phyloP scores from a whole-genome alignment of 176 grass and related monocot genomes.

The Paspalum notatum region DNA sequence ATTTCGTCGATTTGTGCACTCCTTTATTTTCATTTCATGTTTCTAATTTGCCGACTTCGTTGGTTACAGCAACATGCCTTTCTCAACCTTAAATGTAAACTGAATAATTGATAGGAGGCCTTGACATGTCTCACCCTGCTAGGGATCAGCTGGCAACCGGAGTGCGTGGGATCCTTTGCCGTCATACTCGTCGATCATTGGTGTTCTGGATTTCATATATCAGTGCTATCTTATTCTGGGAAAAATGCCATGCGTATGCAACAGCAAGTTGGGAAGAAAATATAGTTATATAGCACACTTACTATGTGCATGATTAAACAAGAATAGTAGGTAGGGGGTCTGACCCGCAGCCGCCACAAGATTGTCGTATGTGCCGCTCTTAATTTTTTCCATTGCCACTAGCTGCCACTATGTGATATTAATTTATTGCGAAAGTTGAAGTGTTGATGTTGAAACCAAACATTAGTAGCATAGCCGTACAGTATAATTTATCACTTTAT shows the following conservation, averaged over 20 bases:
- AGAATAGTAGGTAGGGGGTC: not conserved
- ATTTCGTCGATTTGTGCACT: too few species aligned
- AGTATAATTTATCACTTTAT: not conserved
- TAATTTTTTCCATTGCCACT: not conserved
- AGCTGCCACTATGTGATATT: not conserved
- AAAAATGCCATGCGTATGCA: not conserved
- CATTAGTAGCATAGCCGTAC: not conserved
- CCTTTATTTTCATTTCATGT: too few species aligned
- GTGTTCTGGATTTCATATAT: not conserved
- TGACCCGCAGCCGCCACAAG: slow-evolving; percentile 8
- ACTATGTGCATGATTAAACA: not conserved
- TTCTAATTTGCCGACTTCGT: too few species aligned
- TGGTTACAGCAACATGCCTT: not conserved
- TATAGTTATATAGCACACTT: not conserved
- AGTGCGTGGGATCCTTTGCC: not conserved
- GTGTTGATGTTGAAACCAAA: not conserved
- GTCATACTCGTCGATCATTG: not conserved
- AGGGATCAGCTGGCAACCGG: not conserved
- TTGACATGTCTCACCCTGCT: not conserved
- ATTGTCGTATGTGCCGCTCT: not conserved
- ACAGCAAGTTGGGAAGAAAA: not conserved
- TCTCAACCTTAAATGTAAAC: not conserved
- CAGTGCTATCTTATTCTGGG: not conserved
- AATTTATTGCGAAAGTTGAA: not conserved
- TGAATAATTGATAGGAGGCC: not conserved